Conservation (phyloP, 129 eudicot species). For the Dittrichia graveolens region DNA sequence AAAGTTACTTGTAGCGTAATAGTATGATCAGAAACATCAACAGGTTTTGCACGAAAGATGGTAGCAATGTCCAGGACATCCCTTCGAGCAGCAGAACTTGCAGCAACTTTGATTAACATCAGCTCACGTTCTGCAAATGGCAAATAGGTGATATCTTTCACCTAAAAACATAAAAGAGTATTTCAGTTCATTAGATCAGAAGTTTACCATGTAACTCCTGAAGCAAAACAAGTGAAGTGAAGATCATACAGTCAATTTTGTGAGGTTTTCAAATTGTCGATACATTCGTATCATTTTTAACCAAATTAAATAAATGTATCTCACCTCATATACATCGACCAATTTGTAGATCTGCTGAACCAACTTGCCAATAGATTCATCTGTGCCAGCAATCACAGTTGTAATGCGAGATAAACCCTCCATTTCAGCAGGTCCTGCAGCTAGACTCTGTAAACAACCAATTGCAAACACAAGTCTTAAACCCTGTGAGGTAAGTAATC, state of each 20-base stretch:
- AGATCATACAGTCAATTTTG: constrained; percentile 9
- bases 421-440: constrained; percentile 82
- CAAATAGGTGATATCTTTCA: constrained; percentile 71
- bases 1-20: constrained; percentile 72
- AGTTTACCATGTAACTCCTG: constrained; percentile 1
- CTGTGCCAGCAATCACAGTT: constrained; percentile 88
- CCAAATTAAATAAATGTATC: constrained; percentile 1
- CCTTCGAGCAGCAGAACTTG: constrained; percentile 65
- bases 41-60: constrained; percentile 93
- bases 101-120: constrained; percentile 89
- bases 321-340: constrained; percentile 87
- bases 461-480: constrained; percentile 17
- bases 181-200: background rate
- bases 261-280: background rate
- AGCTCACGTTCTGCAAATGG: constrained; percentile 94
- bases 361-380: constrained; percentile 72
- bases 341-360: constrained; percentile 79
- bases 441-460: constrained; percentile 70
- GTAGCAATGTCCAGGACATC: constrained; percentile 90
- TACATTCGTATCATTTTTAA: background rate
- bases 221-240: background rate
- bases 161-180: constrained; percentile 48
- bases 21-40: constrained; percentile 96
- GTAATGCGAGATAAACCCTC: constrained; percentile 91
- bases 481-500: background rate